Evolutionary conservation across 2,329 filamentous ascomycete genomes (phyloP).

Genomic region (Fusarium metavorans): DNA sequence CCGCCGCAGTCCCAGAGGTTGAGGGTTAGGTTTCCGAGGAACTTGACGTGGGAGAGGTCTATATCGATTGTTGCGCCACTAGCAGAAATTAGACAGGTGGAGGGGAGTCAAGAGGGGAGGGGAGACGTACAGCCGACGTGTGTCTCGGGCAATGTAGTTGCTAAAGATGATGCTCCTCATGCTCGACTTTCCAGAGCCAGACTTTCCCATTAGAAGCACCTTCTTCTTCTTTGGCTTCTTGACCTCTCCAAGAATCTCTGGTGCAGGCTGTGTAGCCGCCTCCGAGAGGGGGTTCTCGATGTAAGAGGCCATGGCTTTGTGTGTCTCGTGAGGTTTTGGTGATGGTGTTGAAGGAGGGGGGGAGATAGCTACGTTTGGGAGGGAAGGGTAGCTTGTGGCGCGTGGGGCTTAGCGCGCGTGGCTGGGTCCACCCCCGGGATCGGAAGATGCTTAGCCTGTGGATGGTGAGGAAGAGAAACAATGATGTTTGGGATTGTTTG

Average conservation of each 20-base stretch:
- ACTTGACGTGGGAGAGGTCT: constrained; percentile 98
- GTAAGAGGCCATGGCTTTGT: constrained; percentile 48
- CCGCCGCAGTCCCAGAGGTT: constrained; percentile 99
- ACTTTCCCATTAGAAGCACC: constrained; percentile 93
- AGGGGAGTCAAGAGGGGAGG: background rate
- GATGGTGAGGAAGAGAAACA: background rate
- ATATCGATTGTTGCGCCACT: constrained; percentile 96
- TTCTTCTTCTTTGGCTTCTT: constrained; percentile 87
- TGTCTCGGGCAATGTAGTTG: constrained; percentile 98
- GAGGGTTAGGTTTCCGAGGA: constrained; percentile 95
- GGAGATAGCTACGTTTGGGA: background rate
- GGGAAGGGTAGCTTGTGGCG: constrained; percentile 1
- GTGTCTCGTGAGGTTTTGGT: background rate
- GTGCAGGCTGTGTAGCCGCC: constrained; percentile 38
- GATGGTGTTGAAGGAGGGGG: background rate
- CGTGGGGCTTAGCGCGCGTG: background rate
- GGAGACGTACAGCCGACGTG: constrained; percentile 75
- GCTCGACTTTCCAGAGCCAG: constrained; percentile 95
- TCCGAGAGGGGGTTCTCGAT: constrained; percentile 48
- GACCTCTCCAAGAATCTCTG: constrained; percentile 61
- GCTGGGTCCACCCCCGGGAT: constrained; percentile 1
- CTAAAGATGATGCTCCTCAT: constrained; percentile 99
- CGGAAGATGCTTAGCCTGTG: background rate
- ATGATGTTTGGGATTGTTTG: background rate
- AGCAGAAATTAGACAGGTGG: background rate